A percentile compares a stretch with the other conserved stretches of the same genome.
These are phyloP conservation scores for Ceratocystis harringtonii DNA, from an alignment of 2,329 filamentous ascomycete genomes.

Conservation along the genomic window DNA sequence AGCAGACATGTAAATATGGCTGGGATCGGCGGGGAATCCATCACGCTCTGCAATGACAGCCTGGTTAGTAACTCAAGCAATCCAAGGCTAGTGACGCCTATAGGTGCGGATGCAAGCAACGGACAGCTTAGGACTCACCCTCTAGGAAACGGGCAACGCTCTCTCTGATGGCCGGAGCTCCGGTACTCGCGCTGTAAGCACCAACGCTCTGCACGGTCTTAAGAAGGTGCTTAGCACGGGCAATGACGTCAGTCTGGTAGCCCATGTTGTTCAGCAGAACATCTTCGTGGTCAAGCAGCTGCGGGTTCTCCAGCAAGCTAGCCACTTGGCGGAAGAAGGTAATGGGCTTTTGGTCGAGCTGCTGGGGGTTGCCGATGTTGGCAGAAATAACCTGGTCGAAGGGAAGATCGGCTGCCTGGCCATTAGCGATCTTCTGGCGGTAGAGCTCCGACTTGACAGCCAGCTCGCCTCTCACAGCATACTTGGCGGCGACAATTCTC, in stretches of 20 bases:
- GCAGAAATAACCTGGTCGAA: constrained; percentile 88
- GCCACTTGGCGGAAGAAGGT: constrained; percentile 98
- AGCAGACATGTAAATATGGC: constrained; percentile 76
- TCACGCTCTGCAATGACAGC: constrained; percentile 47
- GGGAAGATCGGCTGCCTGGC: constrained; percentile 44
- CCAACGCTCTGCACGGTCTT: constrained; percentile 79
- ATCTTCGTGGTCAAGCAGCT: constrained; percentile 66
- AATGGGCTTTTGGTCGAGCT: constrained; percentile 96
- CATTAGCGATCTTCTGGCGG: constrained; percentile 54
- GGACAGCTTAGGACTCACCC: constrained; percentile 34
- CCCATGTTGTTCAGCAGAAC: constrained; percentile 60
- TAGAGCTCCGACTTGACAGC: constrained; percentile 88
- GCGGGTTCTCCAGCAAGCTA: constrained; percentile 81
- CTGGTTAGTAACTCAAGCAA: no score
- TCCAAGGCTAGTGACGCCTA: no score
- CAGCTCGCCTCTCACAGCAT: constrained; percentile 91
- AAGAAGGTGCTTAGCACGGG: constrained; percentile 65
- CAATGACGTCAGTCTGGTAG: constrained; percentile 82
- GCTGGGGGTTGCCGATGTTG: constrained; percentile 98
- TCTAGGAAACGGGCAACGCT: constrained; percentile 90
- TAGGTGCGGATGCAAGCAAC: no score
- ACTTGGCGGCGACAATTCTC: constrained; percentile 73
- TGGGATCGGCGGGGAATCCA: constrained; percentile 66
- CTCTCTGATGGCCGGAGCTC: constrained; percentile 70
- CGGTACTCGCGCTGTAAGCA: constrained; percentile 90